Percentiles rank a stretch among this genome's conserved stretches.
Evolutionary conservation across 768 basidiomycete species (phyloP).

Genomic region (Lactarius deliciosus): DNA sequence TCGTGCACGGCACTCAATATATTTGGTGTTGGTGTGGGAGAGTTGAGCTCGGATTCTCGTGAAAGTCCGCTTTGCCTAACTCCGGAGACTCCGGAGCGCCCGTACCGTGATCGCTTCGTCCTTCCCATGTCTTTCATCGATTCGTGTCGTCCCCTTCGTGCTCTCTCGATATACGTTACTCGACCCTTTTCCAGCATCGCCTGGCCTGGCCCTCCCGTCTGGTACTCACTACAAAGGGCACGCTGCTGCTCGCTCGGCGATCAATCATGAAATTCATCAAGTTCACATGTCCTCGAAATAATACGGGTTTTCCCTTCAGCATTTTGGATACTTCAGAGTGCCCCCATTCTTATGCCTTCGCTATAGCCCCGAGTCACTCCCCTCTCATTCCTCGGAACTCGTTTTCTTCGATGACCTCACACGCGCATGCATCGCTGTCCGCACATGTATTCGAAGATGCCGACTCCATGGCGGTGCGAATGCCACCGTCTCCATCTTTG

Average conservation of each 20-base stretch:
- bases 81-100: background rate
- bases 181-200: background rate
- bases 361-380: background rate
- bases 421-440: background rate
- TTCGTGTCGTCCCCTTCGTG: background rate
- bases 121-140: background rate
- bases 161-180: background rate
- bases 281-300: too few species aligned
- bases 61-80: too few species aligned
- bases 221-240: too few species aligned
- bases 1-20: too few species aligned
- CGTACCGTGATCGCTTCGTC: background rate
- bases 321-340: too few species aligned
- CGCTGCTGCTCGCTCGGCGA: background rate
- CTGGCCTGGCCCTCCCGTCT: too few species aligned
- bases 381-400: background rate
- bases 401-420: background rate
- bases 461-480: background rate
- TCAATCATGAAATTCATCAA: background rate
- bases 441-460: background rate
- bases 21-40: too few species aligned
- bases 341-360: background rate
- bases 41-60: too few species aligned
- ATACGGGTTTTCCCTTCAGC: too few species aligned
- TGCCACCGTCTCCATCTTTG: conserved; percentile 1